Evolutionary conservation across 768 basidiomycete species (phyloP).

Genomic region (Boletellus ananiceps): DNA sequence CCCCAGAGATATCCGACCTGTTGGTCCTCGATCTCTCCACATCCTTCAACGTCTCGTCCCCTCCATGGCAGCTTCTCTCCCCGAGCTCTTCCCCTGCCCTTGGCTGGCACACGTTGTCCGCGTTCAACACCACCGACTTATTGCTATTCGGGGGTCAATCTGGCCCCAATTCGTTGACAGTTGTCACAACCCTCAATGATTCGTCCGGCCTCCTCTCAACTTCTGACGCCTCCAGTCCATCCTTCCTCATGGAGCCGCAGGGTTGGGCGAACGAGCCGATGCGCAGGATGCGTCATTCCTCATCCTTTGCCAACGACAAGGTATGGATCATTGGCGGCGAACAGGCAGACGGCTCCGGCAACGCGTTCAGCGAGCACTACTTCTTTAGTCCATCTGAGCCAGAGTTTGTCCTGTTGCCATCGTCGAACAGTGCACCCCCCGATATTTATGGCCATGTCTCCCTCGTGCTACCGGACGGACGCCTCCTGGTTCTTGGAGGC

Average conservation of each 20-base stretch:
- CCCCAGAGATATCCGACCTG: constrained; percentile 68
- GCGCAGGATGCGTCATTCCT: constrained; percentile 72
- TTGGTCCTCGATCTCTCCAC: constrained; percentile 61
- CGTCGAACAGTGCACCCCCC: constrained; percentile 50
- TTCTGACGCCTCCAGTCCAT: constrained; percentile 32
- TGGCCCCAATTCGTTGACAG: constrained; percentile 50
- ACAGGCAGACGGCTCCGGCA: constrained; percentile 72
- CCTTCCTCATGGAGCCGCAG: constrained; percentile 44
- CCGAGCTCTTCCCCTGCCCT: constrained; percentile 52
- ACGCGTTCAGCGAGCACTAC: constrained; percentile 60
- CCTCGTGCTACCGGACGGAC: constrained; percentile 63
- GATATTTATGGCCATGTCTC: constrained; percentile 72
- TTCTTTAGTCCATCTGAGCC: constrained; percentile 48
- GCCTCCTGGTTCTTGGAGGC: constrained; percentile 74
- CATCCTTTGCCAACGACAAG: constrained; percentile 46
- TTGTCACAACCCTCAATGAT: constrained; percentile 50
- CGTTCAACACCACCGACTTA: constrained; percentile 48
- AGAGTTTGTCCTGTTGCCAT: constrained; percentile 53
- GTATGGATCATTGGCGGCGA: constrained; percentile 78
- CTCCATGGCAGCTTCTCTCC: constrained; percentile 65
- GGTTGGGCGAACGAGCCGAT: constrained; percentile 65
- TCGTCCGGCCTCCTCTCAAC: constrained; percentile 59
- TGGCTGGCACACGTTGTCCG: constrained; percentile 78
- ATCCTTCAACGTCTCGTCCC: constrained; percentile 53
- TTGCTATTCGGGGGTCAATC: constrained; percentile 77